These are phyloP conservation scores for Arthrobotrys sinensis DNA, from an alignment of 2,329 filamentous ascomycete species.

Conservation along the genomic window DNA sequence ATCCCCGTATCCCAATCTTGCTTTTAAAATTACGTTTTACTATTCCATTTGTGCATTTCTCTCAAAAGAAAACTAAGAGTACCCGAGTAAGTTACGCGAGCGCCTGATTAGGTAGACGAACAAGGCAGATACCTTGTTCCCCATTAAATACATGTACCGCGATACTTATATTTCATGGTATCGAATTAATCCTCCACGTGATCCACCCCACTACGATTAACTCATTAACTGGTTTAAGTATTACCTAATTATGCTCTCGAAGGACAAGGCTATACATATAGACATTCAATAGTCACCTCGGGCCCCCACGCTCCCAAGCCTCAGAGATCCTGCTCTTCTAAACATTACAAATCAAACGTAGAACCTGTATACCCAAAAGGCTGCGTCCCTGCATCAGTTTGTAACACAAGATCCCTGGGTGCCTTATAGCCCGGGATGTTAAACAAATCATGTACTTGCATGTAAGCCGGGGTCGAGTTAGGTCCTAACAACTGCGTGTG, in stretches of 20 bases:
- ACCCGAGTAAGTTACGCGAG: no score
- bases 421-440: conserved; percentile 38
- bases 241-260: background rate
- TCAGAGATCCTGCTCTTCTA: background rate
- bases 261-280: background rate
- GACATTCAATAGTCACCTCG: background rate
- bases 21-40: no score
- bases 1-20: no score
- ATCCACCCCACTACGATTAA: no score
- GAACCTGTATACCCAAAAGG: conserved; percentile 42
- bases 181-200: no score
- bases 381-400: conserved; percentile 11
- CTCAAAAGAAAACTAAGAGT: no score
- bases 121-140: no score
- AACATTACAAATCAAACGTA: conserved; percentile 25
- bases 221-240: background rate
- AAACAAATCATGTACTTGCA: conserved; percentile 32
- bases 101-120: no score
- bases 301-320: background rate
- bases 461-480: conserved; percentile 33
- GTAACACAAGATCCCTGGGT: conserved; percentile 24
- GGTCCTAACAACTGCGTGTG: conserved; percentile 46
- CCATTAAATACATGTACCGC: no score
- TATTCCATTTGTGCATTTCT: no score
- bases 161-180: no score